Conservation (phyloP, 1,139 yeast genomes). For the Hemisphaericaspora xylofermentans region DNA sequence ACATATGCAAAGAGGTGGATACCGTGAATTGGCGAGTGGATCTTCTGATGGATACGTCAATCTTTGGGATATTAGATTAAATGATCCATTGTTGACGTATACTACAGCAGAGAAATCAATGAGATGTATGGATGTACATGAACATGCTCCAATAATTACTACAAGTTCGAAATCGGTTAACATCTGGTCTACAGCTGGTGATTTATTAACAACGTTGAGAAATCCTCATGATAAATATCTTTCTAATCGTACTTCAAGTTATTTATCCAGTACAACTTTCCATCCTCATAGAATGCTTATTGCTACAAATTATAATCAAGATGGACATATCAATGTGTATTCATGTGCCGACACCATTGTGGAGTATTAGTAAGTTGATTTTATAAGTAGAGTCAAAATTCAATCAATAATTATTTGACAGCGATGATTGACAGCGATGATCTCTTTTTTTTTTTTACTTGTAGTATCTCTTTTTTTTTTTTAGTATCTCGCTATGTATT, state of each 20-base stretch:
- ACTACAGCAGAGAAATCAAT: conserved; percentile 58
- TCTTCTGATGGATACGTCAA: conserved; percentile 80
- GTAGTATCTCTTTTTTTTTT: too few relatives aligned
- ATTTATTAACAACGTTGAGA: conserved; percentile 59
- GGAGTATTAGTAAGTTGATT: conserved; percentile 27
- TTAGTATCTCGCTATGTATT: background rate
- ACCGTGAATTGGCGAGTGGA: conserved; percentile 84
- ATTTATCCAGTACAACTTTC: conserved; percentile 66
- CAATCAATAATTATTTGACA: background rate
- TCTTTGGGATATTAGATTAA: conserved; percentile 84
- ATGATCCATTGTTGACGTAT: conserved; percentile 69
- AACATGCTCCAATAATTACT: conserved; percentile 91
- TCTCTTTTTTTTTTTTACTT: too few relatives aligned
- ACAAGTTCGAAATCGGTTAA: conserved; percentile 84
- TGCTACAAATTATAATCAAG: conserved; percentile 84
- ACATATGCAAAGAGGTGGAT: conserved; percentile 97
- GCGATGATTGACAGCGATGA: too few relatives aligned
- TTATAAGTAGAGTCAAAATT: background rate
- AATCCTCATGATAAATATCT: conserved; percentile 49
- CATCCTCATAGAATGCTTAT: conserved; percentile 96
- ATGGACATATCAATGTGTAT: conserved; percentile 69
- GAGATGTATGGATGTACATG: conserved; percentile 82
- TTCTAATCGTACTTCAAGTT: conserved; percentile 47
- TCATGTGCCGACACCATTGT: conserved; percentile 40
- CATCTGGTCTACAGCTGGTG: conserved; percentile 86